Percentiles rank a stretch among this genome's conserved stretches.
Evolutionary conservation across 2,329 filamentous ascomycete species (phyloP).

Genomic region (Orbilia blumenaviensis): DNA sequence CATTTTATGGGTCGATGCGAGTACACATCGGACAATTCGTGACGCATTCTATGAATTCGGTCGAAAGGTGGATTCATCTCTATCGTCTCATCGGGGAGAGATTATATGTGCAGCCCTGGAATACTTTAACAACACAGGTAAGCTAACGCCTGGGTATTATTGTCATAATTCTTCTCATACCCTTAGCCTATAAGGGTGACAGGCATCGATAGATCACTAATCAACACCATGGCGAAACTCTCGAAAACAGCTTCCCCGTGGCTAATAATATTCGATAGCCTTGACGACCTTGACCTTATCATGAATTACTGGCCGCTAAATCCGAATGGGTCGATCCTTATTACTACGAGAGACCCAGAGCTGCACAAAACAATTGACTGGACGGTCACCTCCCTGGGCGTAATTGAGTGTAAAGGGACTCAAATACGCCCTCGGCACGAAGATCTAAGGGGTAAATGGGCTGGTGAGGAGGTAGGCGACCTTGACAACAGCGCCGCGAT

Average conservation of each 20-base stretch:
- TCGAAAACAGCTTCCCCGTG: neutral
- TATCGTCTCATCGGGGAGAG: too few relatives aligned
- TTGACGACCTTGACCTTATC: neutral
- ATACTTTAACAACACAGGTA: too few relatives aligned
- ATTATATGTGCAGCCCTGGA: too few relatives aligned
- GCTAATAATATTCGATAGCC: neutral
- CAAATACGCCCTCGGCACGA: too few relatives aligned
- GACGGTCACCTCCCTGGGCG: neutral
- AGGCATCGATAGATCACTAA: too few relatives aligned
- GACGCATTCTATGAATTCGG: neutral
- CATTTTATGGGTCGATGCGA: constrained; percentile 4
- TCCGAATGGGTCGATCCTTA: neutral
- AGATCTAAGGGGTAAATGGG: neutral
- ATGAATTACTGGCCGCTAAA: neutral
- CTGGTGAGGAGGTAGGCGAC: neutral
- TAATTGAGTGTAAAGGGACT: too few relatives aligned
- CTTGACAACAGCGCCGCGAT: neutral
- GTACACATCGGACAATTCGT: neutral
- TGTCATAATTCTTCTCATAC: too few relatives aligned
- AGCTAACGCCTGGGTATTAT: too few relatives aligned
- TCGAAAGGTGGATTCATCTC: neutral
- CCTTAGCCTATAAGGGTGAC: too few relatives aligned
- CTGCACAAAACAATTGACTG: neutral
- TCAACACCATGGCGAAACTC: too few relatives aligned
- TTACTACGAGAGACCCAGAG: constrained; percentile 5